Evolutionary conservation across 73 alveolate genomes (phyloP), one percentile per base, ranked within the genome.

Genomic region (Paramecium octaurelia): DNA sequence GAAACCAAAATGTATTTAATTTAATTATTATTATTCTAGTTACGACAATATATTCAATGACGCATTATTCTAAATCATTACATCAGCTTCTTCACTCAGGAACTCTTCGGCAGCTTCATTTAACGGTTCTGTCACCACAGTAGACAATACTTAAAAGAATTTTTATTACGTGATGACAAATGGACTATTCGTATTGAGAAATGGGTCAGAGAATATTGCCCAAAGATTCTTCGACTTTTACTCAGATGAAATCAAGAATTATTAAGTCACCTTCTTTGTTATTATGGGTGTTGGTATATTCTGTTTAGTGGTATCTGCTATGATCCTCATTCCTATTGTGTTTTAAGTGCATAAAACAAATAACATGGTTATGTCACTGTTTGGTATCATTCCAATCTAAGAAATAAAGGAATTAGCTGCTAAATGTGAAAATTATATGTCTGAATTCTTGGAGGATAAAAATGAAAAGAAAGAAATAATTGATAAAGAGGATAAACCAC

Each of bases 241-340:
- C 29, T 89, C 71, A 11, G 80, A 42, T 89, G 58, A 59, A 54
- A 83, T 89, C 35, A 83, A 89, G 8, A 46, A 46, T 11, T 69
- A 69, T 71, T 59, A 70, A 34, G 71, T 46, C 8, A 89, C 86
- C 20, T 89, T 70, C 44, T 70, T 59, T 46, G 91, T 71, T 7
- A 83, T 89, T n/a, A 89, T 89, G 94, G 71, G 75, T 43, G 88
- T 89, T 36, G 94, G 92, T 40, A 89, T 89, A 42, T 46, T 89
- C 42, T 89, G 86, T 70, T 71, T 89, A 70, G 94, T 89, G 4
- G 60, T 89, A 16, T 89, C 94, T 6, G 44, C 75, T 12, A 44
- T 68, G 58, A 71, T 89, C 2, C 75, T 89, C 23, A 89, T 89
- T 9, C 94, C 94, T 8, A 89, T 89, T 23, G 94, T 89, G 14